Evolutionary conservation across 108 stramenopile species (phyloP), one percentile per base, ranked within the genome.

Genomic region (Discostella pseudostelligera): DNA sequence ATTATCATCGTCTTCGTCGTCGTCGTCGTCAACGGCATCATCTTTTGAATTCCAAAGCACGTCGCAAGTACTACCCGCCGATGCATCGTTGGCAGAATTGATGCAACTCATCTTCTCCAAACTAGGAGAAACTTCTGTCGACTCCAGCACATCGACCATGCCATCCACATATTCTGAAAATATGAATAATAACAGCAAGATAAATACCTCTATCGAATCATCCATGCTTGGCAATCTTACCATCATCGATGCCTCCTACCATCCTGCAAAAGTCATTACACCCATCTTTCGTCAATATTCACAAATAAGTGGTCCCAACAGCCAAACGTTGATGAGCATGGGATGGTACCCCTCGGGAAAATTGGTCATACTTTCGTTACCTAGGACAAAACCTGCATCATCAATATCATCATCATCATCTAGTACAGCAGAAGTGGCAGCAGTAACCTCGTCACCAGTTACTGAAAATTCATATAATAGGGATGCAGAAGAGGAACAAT

Each of bases 321-420:
- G 86, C 49, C 82, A 80, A 48, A 92, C 90, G 1, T 57, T 92
- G 14, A 84, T 84, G 8, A 53, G 42, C 44, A 84, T 88, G 55
- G 85, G 85, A 12, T 89, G 83, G 83, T 92, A 84, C 61, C 90
- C 90, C 9, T 89, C 88, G 0, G 87, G 86, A 0, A 83, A 65
- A 14, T 61, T 82, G 61, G 59, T 74, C 2, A 59, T 82, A 1
- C 59, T 87, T 42, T 83, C 68, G 12, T 25, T 37, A 22, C 5
- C 32, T 32, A 32, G 32, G 32, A 32, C 32, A 32, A 5, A 32
- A 32, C 32, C 32, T 32, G 32, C 32, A 32, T 32, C 32, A 32
- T 32, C n/a, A n/a, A n/a, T 25, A 32, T 24, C 47, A 17, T 65
- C 8, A 48, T 25, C 11, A 49, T 39, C 64, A 26, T 40, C 1